Evolutionary conservation across 2,329 filamentous ascomycete genomes (phyloP), one percentile per base, ranked within the genome.

Genomic region (Epichloe brachyelytri): DNA sequence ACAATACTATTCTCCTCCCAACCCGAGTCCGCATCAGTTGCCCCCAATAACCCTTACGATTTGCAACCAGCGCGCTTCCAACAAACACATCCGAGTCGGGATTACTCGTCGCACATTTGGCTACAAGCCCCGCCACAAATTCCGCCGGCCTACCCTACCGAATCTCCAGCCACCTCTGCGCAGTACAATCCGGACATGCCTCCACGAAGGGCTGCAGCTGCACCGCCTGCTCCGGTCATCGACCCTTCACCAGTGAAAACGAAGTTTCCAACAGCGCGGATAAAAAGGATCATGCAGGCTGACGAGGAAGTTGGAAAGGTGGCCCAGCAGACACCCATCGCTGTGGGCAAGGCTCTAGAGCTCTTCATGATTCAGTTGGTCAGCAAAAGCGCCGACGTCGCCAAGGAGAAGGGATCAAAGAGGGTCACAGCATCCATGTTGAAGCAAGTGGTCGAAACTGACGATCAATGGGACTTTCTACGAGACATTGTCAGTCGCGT

Each of bases 201-300:
- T 58, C 61, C 61, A 33, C 59, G 61, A 56, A 61, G 61, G 56
- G 43, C 43, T 26, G 60, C 60, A 39, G 58, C 58, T 46, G 56
- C 56, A 59, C 66, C 60, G 57, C 66, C 62, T 40, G 67, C 62
- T 41, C 62, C 68, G 33, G 64, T 66, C 43, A 69, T 79, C 59
- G 81, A 70, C 66, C 79, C 67, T 70, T 95, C 70, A 68, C 76
- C 88, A 43, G 88, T 98, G 60, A 87, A 82, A 68, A 97, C 91
- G 36, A 96, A 96, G 62, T 98, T 98, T 62, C 93, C 93, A 1
- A 95, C 95, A 34, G 93, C 93, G 14, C 80, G 93, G 55, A 98
- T 98, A 73, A 98, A 98, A 76, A 83, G 93, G 48, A 97, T 98
- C 62, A 97, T 98, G 93, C 93, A 98, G 70, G 91, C 91, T 11